Conservation (phyloP, 106 monocot genomes). For the Posidonia australis region DNA sequence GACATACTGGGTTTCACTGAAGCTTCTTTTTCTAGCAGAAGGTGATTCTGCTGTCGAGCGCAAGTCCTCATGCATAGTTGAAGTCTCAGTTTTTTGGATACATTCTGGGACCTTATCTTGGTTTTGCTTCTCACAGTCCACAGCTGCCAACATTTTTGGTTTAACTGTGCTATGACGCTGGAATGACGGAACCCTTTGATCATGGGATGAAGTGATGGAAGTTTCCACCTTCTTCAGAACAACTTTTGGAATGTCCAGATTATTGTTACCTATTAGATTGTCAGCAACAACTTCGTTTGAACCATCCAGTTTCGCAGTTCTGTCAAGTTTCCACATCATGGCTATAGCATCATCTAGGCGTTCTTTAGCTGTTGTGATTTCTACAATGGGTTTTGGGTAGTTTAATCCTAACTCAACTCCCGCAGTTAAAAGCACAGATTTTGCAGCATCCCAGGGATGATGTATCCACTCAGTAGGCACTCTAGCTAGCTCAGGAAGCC, state of each 20-base stretch:
- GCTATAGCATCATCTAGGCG: background rate
- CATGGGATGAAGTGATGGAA: conserved; percentile 27
- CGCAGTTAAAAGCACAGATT: conserved; percentile 27
- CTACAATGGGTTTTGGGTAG: no score
- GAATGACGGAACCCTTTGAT: conserved; percentile 60
- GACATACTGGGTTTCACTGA: conserved; percentile 2
- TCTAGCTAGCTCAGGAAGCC: conserved; percentile 78
- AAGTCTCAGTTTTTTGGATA: background rate
- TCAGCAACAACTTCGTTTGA: conserved; percentile 46
- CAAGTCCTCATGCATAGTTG: conserved; percentile 13
- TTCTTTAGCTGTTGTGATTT: no score
- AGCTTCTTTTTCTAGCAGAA: conserved; percentile 13
- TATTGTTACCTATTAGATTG: conserved; percentile 34
- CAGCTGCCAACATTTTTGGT: background rate
- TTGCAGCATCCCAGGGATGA: conserved; percentile 73
- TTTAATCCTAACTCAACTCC: no score
- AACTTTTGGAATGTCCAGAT: conserved; percentile 57
- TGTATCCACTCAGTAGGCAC: conserved; percentile 83
- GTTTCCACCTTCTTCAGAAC: conserved; percentile 38
- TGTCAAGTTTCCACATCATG: conserved; percentile 72
- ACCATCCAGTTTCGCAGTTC: conserved; percentile 21
- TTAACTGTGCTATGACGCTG: background rate
- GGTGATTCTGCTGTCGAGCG: conserved; percentile 17
- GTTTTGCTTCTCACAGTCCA: background rate
- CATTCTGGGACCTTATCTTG: background rate